phyloP scores from a whole-genome alignment of 805 yeast species.

The Blastobotrys mokoenaii region DNA sequence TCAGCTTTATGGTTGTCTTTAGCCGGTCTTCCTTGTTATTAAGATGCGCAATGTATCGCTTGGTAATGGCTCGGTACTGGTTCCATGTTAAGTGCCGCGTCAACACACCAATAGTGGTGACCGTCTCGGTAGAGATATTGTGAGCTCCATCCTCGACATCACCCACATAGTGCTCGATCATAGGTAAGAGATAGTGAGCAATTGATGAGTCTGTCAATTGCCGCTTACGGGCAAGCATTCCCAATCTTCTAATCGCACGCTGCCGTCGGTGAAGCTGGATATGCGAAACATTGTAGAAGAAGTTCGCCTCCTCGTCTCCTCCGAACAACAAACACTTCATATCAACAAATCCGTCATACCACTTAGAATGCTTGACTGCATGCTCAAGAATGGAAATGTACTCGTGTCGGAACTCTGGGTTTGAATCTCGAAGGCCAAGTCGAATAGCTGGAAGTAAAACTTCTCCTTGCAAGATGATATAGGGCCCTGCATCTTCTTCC shows the following conservation, averaged over 20 bases:
- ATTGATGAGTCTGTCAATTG: slow-evolving; percentile 47
- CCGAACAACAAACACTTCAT: slow-evolving; percentile 54
- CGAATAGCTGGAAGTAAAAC: slow-evolving; percentile 58
- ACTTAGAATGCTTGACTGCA: slow-evolving; percentile 40
- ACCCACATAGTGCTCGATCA: slow-evolving; percentile 67
- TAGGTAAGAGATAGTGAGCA: slow-evolving; percentile 75
- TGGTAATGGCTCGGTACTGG: slow-evolving; percentile 68
- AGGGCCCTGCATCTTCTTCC: slow-evolving; percentile 22
- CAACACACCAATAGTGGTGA: slow-evolving; percentile 52
- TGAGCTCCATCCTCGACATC: slow-evolving; percentile 36
- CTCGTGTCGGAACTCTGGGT: slow-evolving; percentile 63
- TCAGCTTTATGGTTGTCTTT: slow-evolving; percentile 49
- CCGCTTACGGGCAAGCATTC: slow-evolving; percentile 35
- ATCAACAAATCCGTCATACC: slow-evolving; percentile 46
- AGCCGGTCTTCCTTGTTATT: slow-evolving; percentile 39
- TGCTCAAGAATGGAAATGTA: slow-evolving; percentile 60
- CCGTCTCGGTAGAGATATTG: slow-evolving; percentile 37
- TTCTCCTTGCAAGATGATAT: slow-evolving; percentile 36
- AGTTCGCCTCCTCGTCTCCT: slow-evolving; percentile 77
- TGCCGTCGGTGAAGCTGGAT: slow-evolving; percentile 82
- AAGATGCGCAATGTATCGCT: slow-evolving; percentile 51
- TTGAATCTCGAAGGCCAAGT: slow-evolving; percentile 51
- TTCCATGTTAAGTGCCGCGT: slow-evolving; percentile 59
- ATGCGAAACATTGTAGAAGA: slow-evolving; percentile 68
- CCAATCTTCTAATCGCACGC: slow-evolving; percentile 65